A percentile compares a stretch with the other conserved stretches of the same genome.
phyloP scores from a whole-genome alignment of 2,329 filamentous ascomycete species.

The Trichoderma sp. region DNA sequence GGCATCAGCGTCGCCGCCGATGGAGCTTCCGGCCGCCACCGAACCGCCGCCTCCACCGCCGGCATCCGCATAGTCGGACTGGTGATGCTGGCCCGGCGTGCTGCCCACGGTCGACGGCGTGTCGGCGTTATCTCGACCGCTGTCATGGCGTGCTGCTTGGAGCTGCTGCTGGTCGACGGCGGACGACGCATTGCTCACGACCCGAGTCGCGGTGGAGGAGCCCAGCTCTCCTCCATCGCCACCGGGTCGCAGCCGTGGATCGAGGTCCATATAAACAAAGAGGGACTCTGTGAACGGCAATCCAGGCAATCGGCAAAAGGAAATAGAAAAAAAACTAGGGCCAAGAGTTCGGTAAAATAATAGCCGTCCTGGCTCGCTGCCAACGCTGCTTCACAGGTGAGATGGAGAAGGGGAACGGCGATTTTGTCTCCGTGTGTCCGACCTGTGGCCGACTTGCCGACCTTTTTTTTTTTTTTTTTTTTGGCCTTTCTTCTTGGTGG shows the following conservation, averaged over 20 bases:
- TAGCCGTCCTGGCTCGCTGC: not conserved
- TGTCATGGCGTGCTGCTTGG: slow-evolving; percentile 14
- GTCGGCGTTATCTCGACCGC: slow-evolving; percentile 32
- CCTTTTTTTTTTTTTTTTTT: not conserved
- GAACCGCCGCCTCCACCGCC: slow-evolving; percentile 19
- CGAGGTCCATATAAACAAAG: slow-evolving; percentile 36
- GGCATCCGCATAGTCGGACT: not conserved
- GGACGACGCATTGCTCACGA: slow-evolving; percentile 26
- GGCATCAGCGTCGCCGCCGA: slow-evolving; percentile 21
- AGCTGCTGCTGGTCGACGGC: slow-evolving; percentile 27
- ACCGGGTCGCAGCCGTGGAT: slow-evolving; percentile 36
- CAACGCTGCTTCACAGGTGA: not conserved
- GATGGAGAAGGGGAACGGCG: slow-evolving; percentile 31
- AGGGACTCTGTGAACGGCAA: slow-evolving; percentile 22
- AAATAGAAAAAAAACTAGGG: not conserved
- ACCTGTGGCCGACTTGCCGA: slow-evolving; percentile 28
- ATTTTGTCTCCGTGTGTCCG: slow-evolving; percentile 37
- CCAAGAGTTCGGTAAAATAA: not conserved
- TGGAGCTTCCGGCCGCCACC: slow-evolving; percentile 31
- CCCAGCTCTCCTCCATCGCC: slow-evolving; percentile 30
- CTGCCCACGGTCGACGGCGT: slow-evolving; percentile 28
- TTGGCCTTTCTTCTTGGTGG: too few relatives aligned
- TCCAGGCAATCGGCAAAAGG: not conserved
- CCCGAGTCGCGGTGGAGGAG: slow-evolving; percentile 20
- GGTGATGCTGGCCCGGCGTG: slow-evolving; percentile 8